Percentiles rank a stretch among this genome's conserved stretches.
Evolutionary conservation across 108 stramenopile genomes (phyloP).

Genomic region (Aureococcus anophagefferens): DNA sequence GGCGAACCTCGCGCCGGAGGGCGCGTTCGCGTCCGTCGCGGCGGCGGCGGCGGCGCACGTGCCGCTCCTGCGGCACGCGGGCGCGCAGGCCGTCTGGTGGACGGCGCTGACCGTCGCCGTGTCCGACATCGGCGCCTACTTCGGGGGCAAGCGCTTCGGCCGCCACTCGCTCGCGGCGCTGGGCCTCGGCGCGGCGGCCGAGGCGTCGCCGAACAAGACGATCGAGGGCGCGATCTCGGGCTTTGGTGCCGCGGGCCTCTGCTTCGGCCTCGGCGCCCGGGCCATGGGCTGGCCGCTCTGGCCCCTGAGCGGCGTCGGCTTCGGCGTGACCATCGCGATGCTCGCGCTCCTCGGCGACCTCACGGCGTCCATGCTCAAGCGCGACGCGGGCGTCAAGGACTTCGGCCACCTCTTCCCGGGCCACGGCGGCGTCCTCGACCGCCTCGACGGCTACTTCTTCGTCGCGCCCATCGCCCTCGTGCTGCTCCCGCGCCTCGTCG

Average conservation of each 20-base stretch:
- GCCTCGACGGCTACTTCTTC: conserved; percentile 51
- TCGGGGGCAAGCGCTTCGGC: conserved; percentile 67
- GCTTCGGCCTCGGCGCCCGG: conserved; percentile 72
- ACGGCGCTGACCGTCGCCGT: conserved; percentile 85
- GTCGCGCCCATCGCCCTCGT: background rate
- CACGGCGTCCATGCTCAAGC: conserved; percentile 89
- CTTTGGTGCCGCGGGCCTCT: conserved; percentile 48
- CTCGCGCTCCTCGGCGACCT: conserved; percentile 86
- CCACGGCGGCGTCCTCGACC: conserved; percentile 91
- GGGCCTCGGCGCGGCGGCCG: conserved; percentile 75
- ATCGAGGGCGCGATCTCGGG: conserved; percentile 89
- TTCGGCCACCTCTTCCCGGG: conserved; percentile 90
- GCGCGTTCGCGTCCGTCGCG: background rate
- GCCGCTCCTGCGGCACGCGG: conserved; percentile 15
- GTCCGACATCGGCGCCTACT: conserved; percentile 84
- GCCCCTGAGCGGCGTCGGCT: conserved; percentile 62
- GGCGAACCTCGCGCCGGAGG: no score
- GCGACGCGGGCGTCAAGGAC: conserved; percentile 91
- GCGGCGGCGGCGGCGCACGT: background rate
- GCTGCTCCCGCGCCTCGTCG: background rate
- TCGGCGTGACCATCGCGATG: conserved; percentile 64
- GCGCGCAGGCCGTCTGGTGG: conserved; percentile 87
- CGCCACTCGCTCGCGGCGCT: conserved; percentile 34
- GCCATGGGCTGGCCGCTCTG: conserved; percentile 79
- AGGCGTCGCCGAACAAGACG: conserved; percentile 88